These are phyloP conservation scores for Chaetomium globosum DNA, from an alignment of 2,329 filamentous ascomycete genomes.

Conservation along the genomic window DNA sequence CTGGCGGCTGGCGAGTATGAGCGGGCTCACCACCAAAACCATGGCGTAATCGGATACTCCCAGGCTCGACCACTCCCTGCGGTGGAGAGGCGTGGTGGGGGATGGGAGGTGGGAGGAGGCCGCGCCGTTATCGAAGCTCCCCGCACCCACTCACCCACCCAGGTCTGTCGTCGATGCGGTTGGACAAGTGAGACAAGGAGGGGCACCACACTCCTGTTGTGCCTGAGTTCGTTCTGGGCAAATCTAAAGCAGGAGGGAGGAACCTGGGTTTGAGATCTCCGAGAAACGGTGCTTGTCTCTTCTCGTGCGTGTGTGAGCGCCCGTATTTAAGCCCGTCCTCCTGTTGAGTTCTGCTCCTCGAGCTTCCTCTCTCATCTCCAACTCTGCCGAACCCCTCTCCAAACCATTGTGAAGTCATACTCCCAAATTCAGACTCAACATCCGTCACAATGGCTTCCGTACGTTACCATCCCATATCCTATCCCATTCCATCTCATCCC, in stretches of 20 bases:
- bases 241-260: slow-evolving; percentile 4
- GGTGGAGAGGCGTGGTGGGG: slow-evolving; percentile 21
- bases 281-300: slow-evolving; percentile 33
- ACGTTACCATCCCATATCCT: background rate
- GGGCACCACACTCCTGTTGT: background rate
- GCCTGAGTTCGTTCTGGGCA: slow-evolving; percentile 8
- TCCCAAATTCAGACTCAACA: background rate
- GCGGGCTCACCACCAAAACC: slow-evolving; percentile 23
- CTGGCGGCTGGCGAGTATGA: slow-evolving; percentile 11
- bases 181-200: slow-evolving; percentile 17
- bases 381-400: background rate
- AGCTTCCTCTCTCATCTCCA: slow-evolving; percentile 20
- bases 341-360: slow-evolving; percentile 14
- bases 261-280: slow-evolving; percentile 25
- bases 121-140: slow-evolving; percentile 13
- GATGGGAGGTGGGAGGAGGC: background rate
- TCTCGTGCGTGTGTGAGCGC: background rate
- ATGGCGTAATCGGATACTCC: slow-evolving; percentile 34
- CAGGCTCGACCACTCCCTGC: slow-evolving; percentile 9
- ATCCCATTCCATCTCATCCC: background rate
- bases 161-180: slow-evolving; percentile 7
- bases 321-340: slow-evolving; percentile 30
- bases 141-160: slow-evolving; percentile 21
- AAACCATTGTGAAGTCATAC: slow-evolving; percentile 16
- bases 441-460: slow-evolving; percentile 20